phyloP scores from a whole-genome alignment of 2,329 filamentous ascomycete species.

The Colletotrichum acutatum region DNA sequence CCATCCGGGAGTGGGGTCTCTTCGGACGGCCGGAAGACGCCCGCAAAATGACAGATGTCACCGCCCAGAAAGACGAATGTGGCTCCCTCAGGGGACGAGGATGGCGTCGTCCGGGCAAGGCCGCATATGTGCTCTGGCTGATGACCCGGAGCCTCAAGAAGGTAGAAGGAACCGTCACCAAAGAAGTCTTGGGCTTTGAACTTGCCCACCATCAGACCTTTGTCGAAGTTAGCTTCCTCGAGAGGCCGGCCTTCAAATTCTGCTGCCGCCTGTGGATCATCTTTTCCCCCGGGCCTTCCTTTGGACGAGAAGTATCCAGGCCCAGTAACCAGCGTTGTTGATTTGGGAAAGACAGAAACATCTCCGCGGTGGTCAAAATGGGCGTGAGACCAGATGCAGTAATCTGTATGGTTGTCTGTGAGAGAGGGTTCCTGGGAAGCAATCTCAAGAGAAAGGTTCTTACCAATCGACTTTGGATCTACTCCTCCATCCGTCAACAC shows the following conservation, averaged over 20 bases:
- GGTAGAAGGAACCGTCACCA: conserved; percentile 52
- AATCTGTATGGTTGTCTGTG: conserved; percentile 20
- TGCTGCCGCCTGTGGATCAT: conserved; percentile 5
- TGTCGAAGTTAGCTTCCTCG: conserved; percentile 36
- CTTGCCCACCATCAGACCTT: conserved; percentile 41
- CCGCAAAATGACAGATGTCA: conserved; percentile 37
- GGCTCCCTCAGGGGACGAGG: conserved; percentile 14
- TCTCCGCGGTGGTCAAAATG: conserved; percentile 45
- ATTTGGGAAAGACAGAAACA: conserved; percentile 38
- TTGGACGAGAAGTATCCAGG: conserved; percentile 35
- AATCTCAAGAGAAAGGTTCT: not conserved
- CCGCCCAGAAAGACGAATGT: conserved; percentile 40
- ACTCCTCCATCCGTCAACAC: conserved; percentile 30
- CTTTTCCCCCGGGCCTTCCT: conserved; percentile 11
- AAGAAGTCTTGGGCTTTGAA: conserved; percentile 55
- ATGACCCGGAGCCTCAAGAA: conserved; percentile 47
- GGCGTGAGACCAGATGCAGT: conserved; percentile 43
- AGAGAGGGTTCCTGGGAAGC: not conserved
- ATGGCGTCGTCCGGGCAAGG: conserved; percentile 36
- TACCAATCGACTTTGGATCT: conserved; percentile 22
- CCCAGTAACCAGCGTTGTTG: conserved; percentile 40
- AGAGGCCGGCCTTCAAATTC: conserved; percentile 36
- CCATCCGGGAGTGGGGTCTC: conserved; percentile 6
- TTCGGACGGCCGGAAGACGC: conserved; percentile 24
- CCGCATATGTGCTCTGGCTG: conserved; percentile 38